These are phyloP conservation scores for Otatea glauca DNA, from an alignment of 176 grass and related monocot genomes.

Conservation along the genomic window DNA sequence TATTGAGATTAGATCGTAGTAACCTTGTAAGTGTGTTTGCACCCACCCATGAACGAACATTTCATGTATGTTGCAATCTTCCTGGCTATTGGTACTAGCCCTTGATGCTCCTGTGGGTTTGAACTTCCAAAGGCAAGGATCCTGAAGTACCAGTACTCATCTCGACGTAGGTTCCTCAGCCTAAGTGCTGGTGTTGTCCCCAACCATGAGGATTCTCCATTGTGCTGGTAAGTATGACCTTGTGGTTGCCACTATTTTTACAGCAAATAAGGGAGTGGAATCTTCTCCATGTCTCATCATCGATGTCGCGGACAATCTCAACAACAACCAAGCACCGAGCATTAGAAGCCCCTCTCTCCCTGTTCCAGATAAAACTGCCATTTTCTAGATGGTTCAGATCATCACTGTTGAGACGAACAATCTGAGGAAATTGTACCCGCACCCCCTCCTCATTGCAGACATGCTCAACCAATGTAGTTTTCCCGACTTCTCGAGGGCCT, in stretches of 20 bases:
- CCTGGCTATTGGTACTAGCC: not conserved
- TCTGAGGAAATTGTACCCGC: not conserved
- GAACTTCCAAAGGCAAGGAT: not conserved
- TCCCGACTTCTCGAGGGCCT: not conserved
- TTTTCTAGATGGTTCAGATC: too few relatives aligned
- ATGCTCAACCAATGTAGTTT: not conserved
- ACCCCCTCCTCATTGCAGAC: not conserved
- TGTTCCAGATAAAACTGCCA: too few relatives aligned
- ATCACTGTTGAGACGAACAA: not conserved
- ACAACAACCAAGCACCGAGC: not conserved
- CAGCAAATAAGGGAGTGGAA: not conserved
- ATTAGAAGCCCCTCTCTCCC: too few relatives aligned
- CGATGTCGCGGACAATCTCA: not conserved
- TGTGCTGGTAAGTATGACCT: not conserved
- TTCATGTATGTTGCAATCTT: too few relatives aligned
- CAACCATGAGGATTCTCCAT: not conserved
- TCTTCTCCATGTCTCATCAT: not conserved
- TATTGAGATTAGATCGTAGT: too few relatives aligned
- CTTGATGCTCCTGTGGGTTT: not conserved
- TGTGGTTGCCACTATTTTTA: not conserved
- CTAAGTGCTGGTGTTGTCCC: not conserved
- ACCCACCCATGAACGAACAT: too few relatives aligned
- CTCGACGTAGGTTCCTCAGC: not conserved
- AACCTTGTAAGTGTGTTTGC: too few relatives aligned
- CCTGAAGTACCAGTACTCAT: slow-evolving; percentile 19